Evolutionary conservation across 441 rosid genomes (phyloP), one percentile per base, ranked within the genome.

Genomic region (Mallotus japonicus): DNA sequence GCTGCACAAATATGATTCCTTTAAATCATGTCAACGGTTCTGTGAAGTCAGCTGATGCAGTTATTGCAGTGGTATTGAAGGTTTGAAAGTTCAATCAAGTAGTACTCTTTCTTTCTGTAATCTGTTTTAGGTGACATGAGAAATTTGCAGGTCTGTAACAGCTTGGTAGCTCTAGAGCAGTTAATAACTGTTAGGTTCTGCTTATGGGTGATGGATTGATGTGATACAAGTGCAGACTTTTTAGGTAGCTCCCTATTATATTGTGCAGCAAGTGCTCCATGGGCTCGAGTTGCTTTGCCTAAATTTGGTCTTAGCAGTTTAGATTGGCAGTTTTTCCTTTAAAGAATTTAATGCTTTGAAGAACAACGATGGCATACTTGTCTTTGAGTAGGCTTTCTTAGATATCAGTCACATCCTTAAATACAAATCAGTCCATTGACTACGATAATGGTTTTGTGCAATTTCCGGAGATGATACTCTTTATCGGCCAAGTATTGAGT

Each of bases 101-200:
- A 37, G 8, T 50, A 11, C 22, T 77, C 12, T 72, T 69, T 64
- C 37, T 24, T 44, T 44, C 50, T 42, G 42, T 28, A 16, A 24
- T 62, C 56, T 73, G 51, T 67, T 56, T 67, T 64, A 44, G 11
- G 67, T 47, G 65, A 47, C 70, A 57, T 53, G 50, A 54, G 69
- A 51, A 67, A 63, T 37, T 67, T 69, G 62, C 79, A 20, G 79
- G 66, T 55, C 19, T 65, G n/a, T 22, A 20, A 57, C 57, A 24
- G 65, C 16, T 72, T 60, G 12, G 60, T 37, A 12, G n/a, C 49
- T 34, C 59, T 62, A 54, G 58, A 60, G 59, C 56, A 20, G 73
- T 44, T 63, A 8, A 8, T 24, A 58, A 24, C 47, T 64, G 60
- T 71, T 75, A 68, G 60, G 61, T 50, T 62, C 19, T 58, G 70